A percentile compares a stretch with the other conserved stretches of the same genome.
phyloP scores from a whole-genome alignment of 805 yeast genomes.

The Metschnikowia peoriensis region DNA sequence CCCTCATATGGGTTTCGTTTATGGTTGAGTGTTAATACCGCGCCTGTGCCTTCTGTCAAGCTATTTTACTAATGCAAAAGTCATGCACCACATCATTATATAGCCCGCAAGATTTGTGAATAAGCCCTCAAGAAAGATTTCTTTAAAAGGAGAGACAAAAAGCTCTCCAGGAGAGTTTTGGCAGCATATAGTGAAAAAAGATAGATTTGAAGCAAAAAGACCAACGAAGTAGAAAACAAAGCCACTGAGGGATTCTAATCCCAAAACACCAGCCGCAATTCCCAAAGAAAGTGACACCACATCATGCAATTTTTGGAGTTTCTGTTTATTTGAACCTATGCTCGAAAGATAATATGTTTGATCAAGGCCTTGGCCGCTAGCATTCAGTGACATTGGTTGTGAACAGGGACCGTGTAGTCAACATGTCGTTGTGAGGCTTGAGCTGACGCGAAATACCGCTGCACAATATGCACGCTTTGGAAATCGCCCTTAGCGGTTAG shows the following conservation, averaged over 20 bases:
- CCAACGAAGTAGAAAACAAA: slow-evolving; percentile 36
- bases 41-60: neutral
- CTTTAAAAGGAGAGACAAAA: slow-evolving; percentile 31
- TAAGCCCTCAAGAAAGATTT: slow-evolving; percentile 34
- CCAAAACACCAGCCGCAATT: slow-evolving; percentile 39
- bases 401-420: neutral
- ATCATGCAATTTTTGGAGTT: slow-evolving; percentile 33
- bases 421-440: neutral
- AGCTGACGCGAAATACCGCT: neutral
- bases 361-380: neutral
- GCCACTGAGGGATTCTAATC: slow-evolving; percentile 37
- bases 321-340: slow-evolving; percentile 12
- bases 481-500: neutral
- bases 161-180: slow-evolving; percentile 24
- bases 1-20: too few species aligned
- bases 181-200: slow-evolving; percentile 33
- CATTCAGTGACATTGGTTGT: neutral
- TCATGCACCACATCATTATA: slow-evolving; percentile 49
- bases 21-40: too few species aligned
- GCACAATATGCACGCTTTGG: neutral
- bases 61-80: slow-evolving; percentile 39
- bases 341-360: neutral
- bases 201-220: slow-evolving; percentile 27
- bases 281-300: slow-evolving; percentile 38
- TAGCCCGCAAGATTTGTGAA: slow-evolving; percentile 36